Evolutionary conservation across 192 early-diverging fungal species (phyloP), one percentile per base, ranked within the genome.

Genomic region (Martensiomyces pterosporus): DNA sequence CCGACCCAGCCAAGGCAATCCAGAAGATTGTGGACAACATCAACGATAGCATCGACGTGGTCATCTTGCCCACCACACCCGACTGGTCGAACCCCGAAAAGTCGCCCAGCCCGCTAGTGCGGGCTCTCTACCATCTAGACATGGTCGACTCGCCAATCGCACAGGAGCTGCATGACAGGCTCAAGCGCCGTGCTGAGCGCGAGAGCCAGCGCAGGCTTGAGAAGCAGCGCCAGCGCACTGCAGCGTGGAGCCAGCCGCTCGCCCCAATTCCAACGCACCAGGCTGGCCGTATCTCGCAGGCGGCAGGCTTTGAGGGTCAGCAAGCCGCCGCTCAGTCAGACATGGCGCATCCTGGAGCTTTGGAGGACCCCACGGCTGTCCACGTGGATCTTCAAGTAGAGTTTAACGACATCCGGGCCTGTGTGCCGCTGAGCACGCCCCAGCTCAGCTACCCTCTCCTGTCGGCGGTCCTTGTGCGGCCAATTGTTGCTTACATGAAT

Each of bases 401-500:
- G 29, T 85, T 98, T 55, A 90, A 94, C 51, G 86, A 97, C 65
- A 79, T 91, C 41, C 90, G 92, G 42, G 92, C 96, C 0, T 82
- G 83, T 3, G 87, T 97, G 1, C 96, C 96, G 7, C 58, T 94
- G 0, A 59, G 47, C 9, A 47, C 32, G 19, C 49, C 76, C 9
- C 77, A 80, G 14, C 76, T 79, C 32, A 82, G 87, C 35, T 62
- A 92, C 22, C 78, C 80, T 4, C 92, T 93, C 40, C 57, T 95
- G 40, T 87, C 75, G 47, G 82, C 82, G 16, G 92, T 93, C 16
- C 72, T 94, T 49, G 85, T 97, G 18, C 82, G 96, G 4, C 94
- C 96, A 1, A 79, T 97, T 33, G 92, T 97, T 0, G 96, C 83
- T 12, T 98, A 88, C 52, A 88, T 98, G 81, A 97, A 97, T 60